Evolutionary conservation across 208 protist genomes (phyloP), one percentile per base, ranked within the genome.

Genomic region (Leishmania lainsoni): DNA sequence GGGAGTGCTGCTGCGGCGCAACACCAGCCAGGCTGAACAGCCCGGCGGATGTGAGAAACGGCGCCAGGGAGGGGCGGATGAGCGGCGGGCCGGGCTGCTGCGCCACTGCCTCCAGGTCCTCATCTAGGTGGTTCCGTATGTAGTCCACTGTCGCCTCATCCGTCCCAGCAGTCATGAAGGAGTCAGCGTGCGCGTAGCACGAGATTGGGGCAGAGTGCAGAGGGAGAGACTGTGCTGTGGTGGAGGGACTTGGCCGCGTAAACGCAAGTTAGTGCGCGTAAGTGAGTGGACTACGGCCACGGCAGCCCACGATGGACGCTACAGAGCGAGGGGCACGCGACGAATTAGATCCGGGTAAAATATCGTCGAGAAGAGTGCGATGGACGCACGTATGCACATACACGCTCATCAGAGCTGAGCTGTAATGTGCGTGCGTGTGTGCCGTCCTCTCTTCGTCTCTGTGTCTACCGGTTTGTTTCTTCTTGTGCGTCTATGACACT

Each of bases 31-130:
- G 58, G 51, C 26, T 32, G 42, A 87, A 32, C 22, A 81, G 45
- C 8, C 83, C 84, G 29, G 79, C 54, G 10, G 69, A 42, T 0
- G 69, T 59, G 49, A 81, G 69, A 58, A 79, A 79, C 10, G 85
- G 76, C 12, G 78, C 39, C 17, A 89, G 80, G 32, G 83, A 73
- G 6, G 80, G 80, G 16, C 61, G 78, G n/a, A 89, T 68, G 75
- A 45, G 52, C 5, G 48, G n/a, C 9, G 81, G 72, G 32, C 78
- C 63, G 26, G 61, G 61, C 45, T 74, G 76, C 59, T 66, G 86
- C 17, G 86, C 87, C 5, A 92, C n/a, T n/a, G 79, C 74, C 78
- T 92, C 86, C 52, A 92, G 66, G 63, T 92, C 89, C 16, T 86
- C 82, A 77, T 92, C 85, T 29, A 92, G 81, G 75, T 92, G 89